These are phyloP conservation scores for Hanseniaspora guilliermondii DNA, from an alignment of 805 yeast species.

Conservation along the genomic window DNA sequence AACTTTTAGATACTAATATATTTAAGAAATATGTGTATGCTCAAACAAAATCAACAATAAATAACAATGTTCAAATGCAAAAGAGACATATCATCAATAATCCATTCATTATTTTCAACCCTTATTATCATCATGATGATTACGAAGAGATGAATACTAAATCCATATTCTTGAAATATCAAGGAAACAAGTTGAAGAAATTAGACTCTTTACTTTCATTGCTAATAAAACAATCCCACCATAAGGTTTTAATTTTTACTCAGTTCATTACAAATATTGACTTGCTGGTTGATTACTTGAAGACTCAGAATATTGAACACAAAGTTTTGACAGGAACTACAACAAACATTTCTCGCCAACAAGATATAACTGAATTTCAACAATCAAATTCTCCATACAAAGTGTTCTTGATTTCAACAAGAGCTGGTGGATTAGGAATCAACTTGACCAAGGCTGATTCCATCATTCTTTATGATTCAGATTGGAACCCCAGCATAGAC, in stretches of 20 bases:
- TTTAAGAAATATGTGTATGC: conserved; percentile 27
- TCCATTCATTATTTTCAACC: conserved; percentile 72
- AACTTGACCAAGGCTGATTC: conserved; percentile 80
- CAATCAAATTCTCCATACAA: conserved; percentile 21
- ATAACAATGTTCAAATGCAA: conserved; percentile 70
- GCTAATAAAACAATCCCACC: conserved; percentile 37
- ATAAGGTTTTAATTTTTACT: conserved; percentile 69
- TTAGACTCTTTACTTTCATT: conserved; percentile 48
- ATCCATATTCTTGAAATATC: conserved; percentile 36
- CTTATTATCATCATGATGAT: conserved; percentile 41
- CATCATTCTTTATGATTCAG: conserved; percentile 80
- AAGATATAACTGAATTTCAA: conserved; percentile 39
- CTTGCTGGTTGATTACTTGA: conserved; percentile 62
- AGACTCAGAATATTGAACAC: conserved; percentile 32
- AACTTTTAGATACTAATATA: conserved; percentile 21
- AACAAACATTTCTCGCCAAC: conserved; percentile 51
- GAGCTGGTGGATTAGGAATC: conserved; percentile 92
- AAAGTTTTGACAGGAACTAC: conserved; percentile 71
- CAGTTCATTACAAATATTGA: conserved; percentile 83
- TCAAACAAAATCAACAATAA: conserved; percentile 38
- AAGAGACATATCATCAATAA: conserved; percentile 74
- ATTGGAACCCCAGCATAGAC: conserved; percentile 97
- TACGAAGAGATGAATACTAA: conserved; percentile 27
- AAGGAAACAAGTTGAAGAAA: conserved; percentile 57
- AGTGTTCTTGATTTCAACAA: conserved; percentile 69